phyloP scores from a whole-genome alignment of 148 eudicot genomes.

The Nyssa sinensis region DNA sequence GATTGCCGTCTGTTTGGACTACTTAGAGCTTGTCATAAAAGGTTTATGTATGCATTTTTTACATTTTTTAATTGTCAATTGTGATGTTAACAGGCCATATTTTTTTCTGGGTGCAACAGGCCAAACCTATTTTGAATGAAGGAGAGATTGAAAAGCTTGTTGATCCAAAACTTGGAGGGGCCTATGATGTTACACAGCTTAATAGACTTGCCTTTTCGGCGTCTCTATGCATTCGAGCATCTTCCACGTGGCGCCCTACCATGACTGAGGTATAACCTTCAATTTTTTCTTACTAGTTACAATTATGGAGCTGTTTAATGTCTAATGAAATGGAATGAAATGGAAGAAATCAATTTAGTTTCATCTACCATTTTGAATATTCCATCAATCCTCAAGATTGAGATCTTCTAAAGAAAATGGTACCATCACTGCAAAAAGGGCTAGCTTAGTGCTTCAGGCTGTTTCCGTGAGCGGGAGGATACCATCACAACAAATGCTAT shows the following conservation, averaged over 20 bases:
- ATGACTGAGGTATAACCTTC: constrained; percentile 64
- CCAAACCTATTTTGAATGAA: constrained; percentile 66
- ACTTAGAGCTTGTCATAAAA: background rate
- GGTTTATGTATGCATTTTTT: background rate
- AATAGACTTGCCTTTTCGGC: constrained; percentile 59
- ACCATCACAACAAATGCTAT: no score
- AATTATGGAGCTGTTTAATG: background rate
- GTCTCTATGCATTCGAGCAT: constrained; percentile 77
- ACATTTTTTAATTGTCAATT: constrained; percentile 11
- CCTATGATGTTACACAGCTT: constrained; percentile 45
- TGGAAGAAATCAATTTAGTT: background rate
- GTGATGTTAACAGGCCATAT: constrained; percentile 61
- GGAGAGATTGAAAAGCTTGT: constrained; percentile 59
- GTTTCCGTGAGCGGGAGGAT: no score
- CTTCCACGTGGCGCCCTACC: constrained; percentile 83
- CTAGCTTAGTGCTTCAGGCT: no score
- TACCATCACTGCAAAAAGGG: background rate
- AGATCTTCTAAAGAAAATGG: background rate
- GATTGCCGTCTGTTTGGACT: constrained; percentile 4
- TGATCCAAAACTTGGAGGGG: constrained; percentile 69
- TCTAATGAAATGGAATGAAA: background rate
- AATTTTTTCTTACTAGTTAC: background rate
- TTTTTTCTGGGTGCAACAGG: no score
- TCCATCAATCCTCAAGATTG: background rate
- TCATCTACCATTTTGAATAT: background rate